Evolutionary conservation across 1,284 basidiomycete species (phyloP).

Genomic region (Filobasidium uniguttulatum): DNA sequence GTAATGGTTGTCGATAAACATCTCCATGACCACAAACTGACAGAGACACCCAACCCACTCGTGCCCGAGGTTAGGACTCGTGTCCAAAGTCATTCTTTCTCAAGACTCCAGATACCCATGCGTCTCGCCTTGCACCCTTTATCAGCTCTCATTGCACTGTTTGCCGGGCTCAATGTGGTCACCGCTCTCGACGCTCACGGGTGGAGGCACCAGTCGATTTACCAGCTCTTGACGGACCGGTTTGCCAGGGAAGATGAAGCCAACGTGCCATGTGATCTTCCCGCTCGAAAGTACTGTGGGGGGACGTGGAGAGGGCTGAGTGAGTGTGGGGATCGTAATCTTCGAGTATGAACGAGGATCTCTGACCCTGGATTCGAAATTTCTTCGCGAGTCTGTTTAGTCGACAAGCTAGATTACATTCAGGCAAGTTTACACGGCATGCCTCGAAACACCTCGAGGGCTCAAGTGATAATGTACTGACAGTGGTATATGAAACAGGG

Average conservation of each 20-base stretch:
- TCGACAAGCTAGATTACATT: slow-evolving; percentile 30
- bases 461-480: no score
- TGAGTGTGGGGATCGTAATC: background rate
- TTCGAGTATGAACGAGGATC: no score
- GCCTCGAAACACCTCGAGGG: background rate
- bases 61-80: no score
- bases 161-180: slow-evolving; percentile 2
- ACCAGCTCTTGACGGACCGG: slow-evolving; percentile 30
- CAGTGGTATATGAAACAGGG: slow-evolving; percentile 6
- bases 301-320: slow-evolving; percentile 30
- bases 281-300: slow-evolving; percentile 25
- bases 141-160: no score
- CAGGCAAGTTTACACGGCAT: slow-evolving; percentile 12
- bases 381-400: background rate
- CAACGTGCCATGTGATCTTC: slow-evolving; percentile 11
- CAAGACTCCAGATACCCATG: no score
- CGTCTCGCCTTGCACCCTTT: no score
- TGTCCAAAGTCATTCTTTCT: no score
- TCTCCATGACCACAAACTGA: no score
- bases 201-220: slow-evolving; percentile 32
- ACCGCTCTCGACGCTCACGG: slow-evolving; percentile 21
- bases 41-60: no score
- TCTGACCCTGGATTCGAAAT: background rate
- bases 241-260: slow-evolving; percentile 10
- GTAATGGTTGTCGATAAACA: no score